A percentile compares a stretch with the other conserved stretches of the same genome.
phyloP scores from a whole-genome alignment of 1,139 yeast genomes.

The Schizosaccharomyces versatilis region DNA sequence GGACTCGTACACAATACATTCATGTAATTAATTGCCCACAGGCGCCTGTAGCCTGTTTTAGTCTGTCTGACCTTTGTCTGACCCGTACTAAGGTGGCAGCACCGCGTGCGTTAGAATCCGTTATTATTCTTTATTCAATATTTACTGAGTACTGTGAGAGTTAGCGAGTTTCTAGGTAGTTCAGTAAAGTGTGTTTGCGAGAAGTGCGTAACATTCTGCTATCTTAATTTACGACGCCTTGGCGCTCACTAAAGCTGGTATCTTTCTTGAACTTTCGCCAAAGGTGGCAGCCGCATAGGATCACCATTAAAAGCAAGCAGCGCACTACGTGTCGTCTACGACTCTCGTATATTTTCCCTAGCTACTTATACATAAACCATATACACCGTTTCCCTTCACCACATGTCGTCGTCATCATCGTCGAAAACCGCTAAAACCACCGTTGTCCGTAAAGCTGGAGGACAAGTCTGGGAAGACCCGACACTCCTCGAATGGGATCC shows the following conservation, averaged over 20 bases:
- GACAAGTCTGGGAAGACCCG: slow-evolving; percentile 29
- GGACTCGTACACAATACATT: no score
- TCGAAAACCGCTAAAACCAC: slow-evolving; percentile 18
- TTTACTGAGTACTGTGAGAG: no score
- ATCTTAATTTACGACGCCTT: neutral
- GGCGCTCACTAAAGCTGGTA: neutral
- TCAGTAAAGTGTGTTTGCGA: no score
- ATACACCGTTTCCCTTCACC: no score
- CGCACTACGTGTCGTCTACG: slow-evolving; percentile 10
- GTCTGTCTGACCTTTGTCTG: no score
- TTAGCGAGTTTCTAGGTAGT: no score
- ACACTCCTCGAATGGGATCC: slow-evolving; percentile 39
- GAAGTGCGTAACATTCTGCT: no score
- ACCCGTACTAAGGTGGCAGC: no score
- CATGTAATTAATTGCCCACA: no score
- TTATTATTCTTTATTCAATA: no score
- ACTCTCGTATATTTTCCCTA: neutral
- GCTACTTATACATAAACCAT: neutral
- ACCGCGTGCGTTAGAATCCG: no score
- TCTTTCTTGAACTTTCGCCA: neutral
- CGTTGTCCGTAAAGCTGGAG: slow-evolving; percentile 26
- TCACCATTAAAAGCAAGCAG: slow-evolving; percentile 2
- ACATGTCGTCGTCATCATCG: slow-evolving; percentile 3
- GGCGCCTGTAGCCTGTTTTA: no score
- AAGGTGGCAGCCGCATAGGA: neutral